These are phyloP conservation scores for Whalleya microplaca DNA, from an alignment of 2,329 filamentous ascomycete genomes.

Conservation along the genomic window DNA sequence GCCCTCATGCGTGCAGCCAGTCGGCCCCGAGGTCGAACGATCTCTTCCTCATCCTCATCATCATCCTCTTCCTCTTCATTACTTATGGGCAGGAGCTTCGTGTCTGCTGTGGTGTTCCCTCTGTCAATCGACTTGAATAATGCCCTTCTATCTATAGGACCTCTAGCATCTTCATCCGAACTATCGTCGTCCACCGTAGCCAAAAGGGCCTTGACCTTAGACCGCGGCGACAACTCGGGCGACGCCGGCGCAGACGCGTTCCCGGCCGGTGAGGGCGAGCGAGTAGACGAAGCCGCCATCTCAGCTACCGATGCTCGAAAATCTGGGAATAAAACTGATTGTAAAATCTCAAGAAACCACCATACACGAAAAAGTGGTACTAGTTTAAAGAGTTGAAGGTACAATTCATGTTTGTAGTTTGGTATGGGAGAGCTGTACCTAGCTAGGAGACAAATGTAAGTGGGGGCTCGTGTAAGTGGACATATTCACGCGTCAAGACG, in stretches of 20 bases:
- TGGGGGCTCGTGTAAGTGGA: constrained; percentile 19
- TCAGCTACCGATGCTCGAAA: constrained; percentile 18
- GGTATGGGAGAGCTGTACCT: not conserved
- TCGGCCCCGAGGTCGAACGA: constrained; percentile 45
- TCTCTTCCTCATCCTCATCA: constrained; percentile 46
- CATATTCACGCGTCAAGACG: constrained; percentile 20
- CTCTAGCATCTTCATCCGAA: constrained; percentile 48
- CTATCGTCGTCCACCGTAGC: constrained; percentile 52
- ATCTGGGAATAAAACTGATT: constrained; percentile 12
- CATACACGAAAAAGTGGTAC: constrained; percentile 12
- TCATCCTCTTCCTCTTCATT: constrained; percentile 40
- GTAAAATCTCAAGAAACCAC: constrained; percentile 24
- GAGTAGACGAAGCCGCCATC: constrained; percentile 58
- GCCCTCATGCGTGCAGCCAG: constrained; percentile 41
- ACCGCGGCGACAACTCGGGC: constrained; percentile 52
- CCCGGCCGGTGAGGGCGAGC: constrained; percentile 49
- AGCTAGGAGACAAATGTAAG: constrained; percentile 11
- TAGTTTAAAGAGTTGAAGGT: constrained; percentile 10
- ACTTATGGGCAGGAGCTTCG: constrained; percentile 16
- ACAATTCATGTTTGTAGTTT: constrained; percentile 13
- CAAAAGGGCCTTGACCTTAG: constrained; percentile 59
- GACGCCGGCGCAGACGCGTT: constrained; percentile 48
- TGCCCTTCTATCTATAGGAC: constrained; percentile 29
- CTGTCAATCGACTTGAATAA: constrained; percentile 29
- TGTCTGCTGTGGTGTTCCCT: constrained; percentile 18